These are phyloP conservation scores for Hydnomerulius pinastri DNA, from an alignment of 768 basidiomycete species.

Conservation along the genomic window DNA sequence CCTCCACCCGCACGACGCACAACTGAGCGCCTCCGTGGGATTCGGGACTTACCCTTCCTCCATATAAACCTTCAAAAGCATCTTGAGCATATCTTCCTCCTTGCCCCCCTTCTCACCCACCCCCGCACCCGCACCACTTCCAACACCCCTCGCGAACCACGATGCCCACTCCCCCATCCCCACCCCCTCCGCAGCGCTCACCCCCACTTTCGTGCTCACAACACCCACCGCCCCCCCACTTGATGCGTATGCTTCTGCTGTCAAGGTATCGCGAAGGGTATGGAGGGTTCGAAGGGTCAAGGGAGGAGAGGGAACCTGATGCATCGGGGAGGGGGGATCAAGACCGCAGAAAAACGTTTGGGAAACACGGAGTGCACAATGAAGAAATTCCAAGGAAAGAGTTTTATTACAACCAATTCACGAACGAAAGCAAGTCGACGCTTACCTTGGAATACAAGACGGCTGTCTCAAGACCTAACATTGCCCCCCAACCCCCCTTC, in stretches of 20 bases:
- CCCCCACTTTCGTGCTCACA: constrained; percentile 54
- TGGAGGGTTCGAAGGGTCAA: constrained; percentile 66
- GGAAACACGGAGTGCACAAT: not conserved
- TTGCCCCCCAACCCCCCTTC: constrained; percentile 39
- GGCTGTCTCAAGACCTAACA: constrained; percentile 72
- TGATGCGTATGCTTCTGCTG: constrained; percentile 86
- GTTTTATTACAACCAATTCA: too few species aligned
- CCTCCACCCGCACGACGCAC: not conserved
- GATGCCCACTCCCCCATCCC: constrained; percentile 40
- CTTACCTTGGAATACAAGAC: constrained; percentile 84
- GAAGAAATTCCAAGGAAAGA: too few species aligned
- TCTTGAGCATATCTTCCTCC: constrained; percentile 59
- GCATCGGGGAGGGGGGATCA: not conserved
- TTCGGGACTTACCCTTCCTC: constrained; percentile 65
- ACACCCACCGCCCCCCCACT: constrained; percentile 66
- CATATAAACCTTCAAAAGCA: constrained; percentile 83
- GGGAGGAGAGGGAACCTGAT: constrained; percentile 9
- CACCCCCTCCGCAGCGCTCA: constrained; percentile 57
- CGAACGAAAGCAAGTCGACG: too few species aligned
- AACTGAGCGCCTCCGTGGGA: too few species aligned
- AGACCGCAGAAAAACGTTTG: too few species aligned
- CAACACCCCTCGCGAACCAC: constrained; percentile 45
- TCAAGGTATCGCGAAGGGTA: constrained; percentile 67
- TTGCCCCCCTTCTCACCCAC: constrained; percentile 43
- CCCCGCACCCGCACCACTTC: constrained; percentile 49